Base-by-base conservation (phyloP, 2,329 filamentous ascomycete species). In the Fusarium sp. region DNA sequence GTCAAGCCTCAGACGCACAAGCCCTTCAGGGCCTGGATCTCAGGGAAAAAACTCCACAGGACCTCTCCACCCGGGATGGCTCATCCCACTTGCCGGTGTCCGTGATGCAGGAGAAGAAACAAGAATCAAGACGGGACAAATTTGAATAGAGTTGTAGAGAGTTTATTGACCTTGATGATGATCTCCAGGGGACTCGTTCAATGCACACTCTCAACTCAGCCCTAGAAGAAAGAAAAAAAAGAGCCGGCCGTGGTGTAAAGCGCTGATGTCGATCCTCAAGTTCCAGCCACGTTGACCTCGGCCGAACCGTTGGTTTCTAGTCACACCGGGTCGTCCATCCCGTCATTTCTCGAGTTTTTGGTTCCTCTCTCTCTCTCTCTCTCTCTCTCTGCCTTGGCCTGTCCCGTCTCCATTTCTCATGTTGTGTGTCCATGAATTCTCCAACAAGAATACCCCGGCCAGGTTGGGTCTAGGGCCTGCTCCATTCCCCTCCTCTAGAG, bases 391-490 rank as follows among this genome's bases (percentile, higher is more conserved):
- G n/a, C n/a, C n/a, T n/a, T n/a, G n/a, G n/a, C n/a, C n/a, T n/a
- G n/a, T n/a, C n/a, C n/a, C n/a, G 12, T 29, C 55, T 58, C 55
- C 55, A 58, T 58, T 27, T 56, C 53, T 53, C 49, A 55, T 35
- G 27, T 24, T 24, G 20, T 44, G 42, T 44, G 44, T 49, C 44
- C 44, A 49, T 49, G 35, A 64, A 64, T 69, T 65, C 67, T 60
- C 67, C 66, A 69, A 59, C 33, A 14, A 56, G 40, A 44, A 59
- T 31, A 40, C 56, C 24, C 56, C n/a, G 24, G 24, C 70, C 66
- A 58, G 51, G 70, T 72, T 22, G 66, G 70, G 70, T 53, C 59
- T 72, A 72, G 70, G 64, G 53, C 58, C 40, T 31, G 70, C 42
- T 24, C 49, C 62, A 69, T 67, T 70, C 70, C 67, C 70, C 29